Conservation (phyloP, 2,329 filamentous ascomycete genomes). For the Diaporthe citriasiana region DNA sequence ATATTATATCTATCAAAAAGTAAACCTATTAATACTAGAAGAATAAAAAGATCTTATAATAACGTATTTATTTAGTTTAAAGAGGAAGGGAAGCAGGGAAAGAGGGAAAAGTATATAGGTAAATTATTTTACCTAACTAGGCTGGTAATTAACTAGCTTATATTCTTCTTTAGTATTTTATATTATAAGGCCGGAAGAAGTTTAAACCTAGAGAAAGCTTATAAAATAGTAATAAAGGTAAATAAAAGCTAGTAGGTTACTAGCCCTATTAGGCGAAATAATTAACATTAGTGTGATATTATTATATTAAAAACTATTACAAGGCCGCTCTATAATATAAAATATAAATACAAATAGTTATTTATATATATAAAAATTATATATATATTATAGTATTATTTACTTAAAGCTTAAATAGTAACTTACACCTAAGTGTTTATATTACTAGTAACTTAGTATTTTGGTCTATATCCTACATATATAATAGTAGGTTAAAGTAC, state of each 20-base stretch:
- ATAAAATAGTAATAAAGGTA: no score
- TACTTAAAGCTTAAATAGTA: neutral
- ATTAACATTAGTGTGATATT: neutral
- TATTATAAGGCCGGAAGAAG: no score
- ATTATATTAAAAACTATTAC: neutral
- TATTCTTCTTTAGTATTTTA: no score
- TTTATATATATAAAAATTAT: neutral
- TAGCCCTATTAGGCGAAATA: neutral
- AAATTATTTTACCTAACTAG: no score
- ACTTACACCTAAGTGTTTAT: fast-evolving
- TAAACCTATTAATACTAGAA: no score
- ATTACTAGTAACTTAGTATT: neutral
- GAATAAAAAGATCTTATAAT: no score
- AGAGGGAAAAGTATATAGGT: no score
- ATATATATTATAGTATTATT: neutral
- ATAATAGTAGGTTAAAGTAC: neutral
- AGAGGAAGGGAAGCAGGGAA: no score
- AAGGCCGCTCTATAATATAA: neutral
- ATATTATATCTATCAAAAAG: no score
- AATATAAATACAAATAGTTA: neutral
- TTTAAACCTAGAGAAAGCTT: no score
- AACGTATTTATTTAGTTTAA: no score
- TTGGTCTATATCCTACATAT: neutral
- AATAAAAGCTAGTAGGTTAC: neutral
- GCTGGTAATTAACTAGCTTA: no score